Evolutionary conservation across 2,329 filamentous ascomycete genomes (phyloP), one percentile per base, ranked within the genome.

Genomic region (Septoria petroselini): DNA sequence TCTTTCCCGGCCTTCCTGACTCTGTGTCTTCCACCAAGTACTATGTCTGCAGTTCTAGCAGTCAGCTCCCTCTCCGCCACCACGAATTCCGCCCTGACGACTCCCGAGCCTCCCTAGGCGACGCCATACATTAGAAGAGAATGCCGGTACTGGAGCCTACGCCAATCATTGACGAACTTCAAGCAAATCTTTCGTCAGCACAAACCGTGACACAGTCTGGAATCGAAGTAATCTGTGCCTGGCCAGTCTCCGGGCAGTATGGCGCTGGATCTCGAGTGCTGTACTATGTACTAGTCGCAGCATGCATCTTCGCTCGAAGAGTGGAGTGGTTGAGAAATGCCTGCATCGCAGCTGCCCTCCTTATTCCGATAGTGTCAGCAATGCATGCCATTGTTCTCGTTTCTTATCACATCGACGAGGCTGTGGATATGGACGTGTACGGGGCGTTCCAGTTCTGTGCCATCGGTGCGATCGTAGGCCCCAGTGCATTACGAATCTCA

Each of bases 361-460:
- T 84, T 29, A 72, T 86, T 35, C 83, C 83, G 0, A 80, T 81
- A 7, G 76, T 85, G 4, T 81, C 82, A 25, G 80, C 83, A 6
- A 62, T 85, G 3, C 83, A 86, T 54, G 79, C 73, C 21, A 79
- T 86, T 57, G 78, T 82, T 9, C 72, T 86, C 5, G 77, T 81
- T 1, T 72, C 74, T 2, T 58, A 82, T 8, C 82, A 86, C 61
- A 71, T 75, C n/a, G 70, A 80, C 50, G 72, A 82, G 83, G 82
- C 79, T 11, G 76, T 85, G 11, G 83, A 86, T 59, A 79, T 86
- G 76, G 83, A 86, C 57, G 71, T 86, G 3, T 86, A 78, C 49
- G 83, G 83, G 1, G 81, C 82, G 7, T 84, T 86, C 54, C 83
- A 86, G 56, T 64, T 85, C 0, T 86, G 83, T 51, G 75, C 82